Base-by-base conservation (phyloP, 495 filamentous ascomycete species). In the Annulohypoxylon bovei region DNA sequence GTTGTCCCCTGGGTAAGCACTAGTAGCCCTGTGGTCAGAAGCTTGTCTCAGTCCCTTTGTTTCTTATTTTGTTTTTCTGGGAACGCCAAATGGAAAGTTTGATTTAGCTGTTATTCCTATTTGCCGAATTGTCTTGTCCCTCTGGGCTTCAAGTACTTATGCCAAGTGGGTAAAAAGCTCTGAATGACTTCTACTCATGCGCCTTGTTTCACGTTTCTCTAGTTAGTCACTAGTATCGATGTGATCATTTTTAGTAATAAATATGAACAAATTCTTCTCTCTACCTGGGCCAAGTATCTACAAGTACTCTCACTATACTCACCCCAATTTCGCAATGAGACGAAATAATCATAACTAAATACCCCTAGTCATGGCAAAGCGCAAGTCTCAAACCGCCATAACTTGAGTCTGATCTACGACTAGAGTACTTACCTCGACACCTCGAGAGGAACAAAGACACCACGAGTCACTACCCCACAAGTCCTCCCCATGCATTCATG, bases 21-120 rank as follows among this genome's bases (percentile, higher is more conserved):
- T 67, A 71, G 57, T 32, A 67, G 68, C 68, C 68, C 62, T 71
- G 68, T 60, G 18, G 63, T 53, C 37, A 67, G 63, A 33, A 62
- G 52, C 55, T 58, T 65, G 62, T 70, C 54, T 70, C 25, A 53
- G 49, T 28, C n/a, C 49, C 27, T 53, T 33, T 18, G 14, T 50
- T 50, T 25, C 23, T 50, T 27, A 27, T 50, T 50, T 28, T 23
- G 3, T 23, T 53, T 53, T 49, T 27, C 44, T 49, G 44, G 44
- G 44, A 49, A 49, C 44, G 44, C 44, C 44, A 14, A 25, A 49
- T 7, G 22, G 44, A 6, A 49, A 27, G 44, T 27, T 27, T 49
- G 44, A 49, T 49, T 49, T 18, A 12, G 25, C 3, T 25, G 20
- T 49, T 5, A 27, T 11, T 25, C 20, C 39, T 16, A 42, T 27